Evolutionary conservation across 2,329 filamentous ascomycete species (phyloP), one percentile per base, ranked within the genome.

Genomic region (Paracoccidioides lutzii): DNA sequence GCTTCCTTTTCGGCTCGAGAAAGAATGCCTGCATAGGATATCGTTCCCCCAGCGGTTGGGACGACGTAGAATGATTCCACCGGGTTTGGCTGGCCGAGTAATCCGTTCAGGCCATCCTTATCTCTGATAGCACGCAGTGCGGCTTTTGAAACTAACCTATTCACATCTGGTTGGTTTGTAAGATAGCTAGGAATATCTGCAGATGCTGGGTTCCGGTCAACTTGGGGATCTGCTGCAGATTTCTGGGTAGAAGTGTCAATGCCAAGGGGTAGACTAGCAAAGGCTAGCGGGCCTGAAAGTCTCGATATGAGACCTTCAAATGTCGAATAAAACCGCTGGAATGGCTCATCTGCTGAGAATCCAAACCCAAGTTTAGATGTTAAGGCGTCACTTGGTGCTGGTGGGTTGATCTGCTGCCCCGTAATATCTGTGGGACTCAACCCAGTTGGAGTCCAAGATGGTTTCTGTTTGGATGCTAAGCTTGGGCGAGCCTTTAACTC

Each of bases 1-100:
- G 69, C 66, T 54, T 73, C 69, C 54, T 73, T 76, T 59, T 75
- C 71, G 6, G 73, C 72, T 32, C 75, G 70, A 37, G 71, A 85
- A 22, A 95, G 75, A 53, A 98, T 96, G 59, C 87, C 90, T 46
- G 93, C 90, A 66, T 97, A 98, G 0, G 90, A 93, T 58, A 90
- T 85, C 2, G 90, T 96, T 60, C 91, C 90, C 4, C 93, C 91
- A 15, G 87, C 89, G 0, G 88, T 87, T 3, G 91, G 93, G 0
- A 98, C 93, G 1, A 97, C 87, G 68, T 96, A 97, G 73, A 98
- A 98, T 7, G 87, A 93, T 60, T 81, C 79, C 5, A 76, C 75
- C 3, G 71, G 59, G 63, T 87, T 87, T 57, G 78, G 81, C 5
- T 44, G 44, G 35, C 44, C 37, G 12, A 71, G 73, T 10, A 74